Percentiles rank a stretch among this genome's conserved stretches.
Evolutionary conservation across 2,329 filamentous ascomycete genomes (phyloP).

Genomic region (Pestalotiopsis fici): DNA sequence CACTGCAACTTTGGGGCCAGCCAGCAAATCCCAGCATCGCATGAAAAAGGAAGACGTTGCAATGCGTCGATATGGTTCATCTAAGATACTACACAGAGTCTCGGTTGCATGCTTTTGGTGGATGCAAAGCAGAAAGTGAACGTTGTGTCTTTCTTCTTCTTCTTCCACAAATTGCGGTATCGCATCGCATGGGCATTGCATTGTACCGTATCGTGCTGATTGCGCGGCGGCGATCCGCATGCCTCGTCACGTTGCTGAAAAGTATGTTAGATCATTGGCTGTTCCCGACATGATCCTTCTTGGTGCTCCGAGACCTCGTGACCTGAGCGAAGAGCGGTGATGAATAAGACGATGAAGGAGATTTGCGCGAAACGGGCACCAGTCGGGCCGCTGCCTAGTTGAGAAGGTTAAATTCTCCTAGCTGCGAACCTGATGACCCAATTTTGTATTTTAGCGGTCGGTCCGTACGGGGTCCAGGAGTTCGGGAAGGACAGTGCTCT

Average conservation of each 20-base stretch:
- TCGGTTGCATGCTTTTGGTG: neutral
- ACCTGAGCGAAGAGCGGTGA: slow-evolving; percentile 3
- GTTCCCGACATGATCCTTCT: too few relatives aligned
- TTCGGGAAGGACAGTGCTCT: neutral
- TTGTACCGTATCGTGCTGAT: neutral
- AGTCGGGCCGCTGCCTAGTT: slow-evolving; percentile 2
- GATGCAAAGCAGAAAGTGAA: neutral
- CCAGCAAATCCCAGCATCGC: neutral
- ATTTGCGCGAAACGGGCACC: slow-evolving; percentile 3
- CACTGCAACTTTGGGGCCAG: neutral
- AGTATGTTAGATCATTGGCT: neutral
- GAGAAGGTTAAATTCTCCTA: neutral
- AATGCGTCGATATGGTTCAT: neutral
- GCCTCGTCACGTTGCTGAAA: neutral
- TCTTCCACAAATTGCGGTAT: neutral
- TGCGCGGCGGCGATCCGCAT: neutral
- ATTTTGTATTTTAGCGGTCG: neutral
- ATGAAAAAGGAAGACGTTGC: neutral
- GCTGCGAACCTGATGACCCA: neutral
- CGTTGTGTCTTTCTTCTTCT: neutral
- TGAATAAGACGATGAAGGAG: neutral
- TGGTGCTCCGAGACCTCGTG: neutral
- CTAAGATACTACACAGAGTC: neutral
- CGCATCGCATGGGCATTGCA: neutral
- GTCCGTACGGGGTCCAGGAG: neutral